Percentiles rank a stretch among this genome's conserved stretches.
These are phyloP conservation scores for Coemansia erecta DNA, from an alignment of 192 early-diverging fungal genomes.

Conservation along the genomic window DNA sequence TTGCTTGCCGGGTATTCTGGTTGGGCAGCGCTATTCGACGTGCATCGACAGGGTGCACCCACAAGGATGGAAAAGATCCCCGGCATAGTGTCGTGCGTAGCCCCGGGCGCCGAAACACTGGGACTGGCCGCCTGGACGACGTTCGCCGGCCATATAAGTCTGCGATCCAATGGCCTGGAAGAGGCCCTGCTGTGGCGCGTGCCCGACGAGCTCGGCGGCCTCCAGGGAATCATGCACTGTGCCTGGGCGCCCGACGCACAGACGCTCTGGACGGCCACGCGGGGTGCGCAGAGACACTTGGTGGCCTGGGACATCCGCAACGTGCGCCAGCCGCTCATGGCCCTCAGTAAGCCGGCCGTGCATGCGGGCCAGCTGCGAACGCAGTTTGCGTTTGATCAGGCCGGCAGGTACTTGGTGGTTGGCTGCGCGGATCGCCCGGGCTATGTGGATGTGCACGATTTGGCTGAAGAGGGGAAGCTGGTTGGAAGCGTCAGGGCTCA, in stretches of 20 bases:
- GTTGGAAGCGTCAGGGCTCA: slow-evolving; percentile 8
- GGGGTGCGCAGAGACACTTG: slow-evolving; percentile 56
- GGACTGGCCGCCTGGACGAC: slow-evolving; percentile 74
- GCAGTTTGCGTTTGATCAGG: slow-evolving; percentile 64
- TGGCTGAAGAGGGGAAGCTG: neutral
- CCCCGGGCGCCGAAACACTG: slow-evolving; percentile 52
- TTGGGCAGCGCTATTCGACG: slow-evolving; percentile 69
- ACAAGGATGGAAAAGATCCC: slow-evolving; percentile 66
- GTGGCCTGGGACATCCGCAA: slow-evolving; percentile 82
- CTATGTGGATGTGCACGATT: slow-evolving; percentile 9
- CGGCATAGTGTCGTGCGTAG: slow-evolving; percentile 71
- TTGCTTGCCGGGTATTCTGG: slow-evolving; percentile 70
- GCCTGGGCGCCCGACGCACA: slow-evolving; percentile 66
- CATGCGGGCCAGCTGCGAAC: slow-evolving; percentile 62
- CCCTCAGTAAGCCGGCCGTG: slow-evolving; percentile 16
- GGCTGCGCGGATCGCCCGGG: slow-evolving; percentile 50
- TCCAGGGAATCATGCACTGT: slow-evolving; percentile 54
- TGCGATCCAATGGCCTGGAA: slow-evolving; percentile 53
- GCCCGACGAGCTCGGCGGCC: slow-evolving; percentile 50
- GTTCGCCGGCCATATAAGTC: slow-evolving; percentile 64
- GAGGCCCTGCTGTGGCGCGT: slow-evolving; percentile 17
- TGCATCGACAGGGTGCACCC: slow-evolving; percentile 61
- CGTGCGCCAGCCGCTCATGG: slow-evolving; percentile 59
- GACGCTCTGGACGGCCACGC: slow-evolving; percentile 66
- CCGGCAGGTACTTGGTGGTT: slow-evolving; percentile 59